Percentiles rank a stretch among this genome's conserved stretches.
Conservation (phyloP, 2,329 filamentous ascomycete species). For the Fusarium sambucinum region DNA sequence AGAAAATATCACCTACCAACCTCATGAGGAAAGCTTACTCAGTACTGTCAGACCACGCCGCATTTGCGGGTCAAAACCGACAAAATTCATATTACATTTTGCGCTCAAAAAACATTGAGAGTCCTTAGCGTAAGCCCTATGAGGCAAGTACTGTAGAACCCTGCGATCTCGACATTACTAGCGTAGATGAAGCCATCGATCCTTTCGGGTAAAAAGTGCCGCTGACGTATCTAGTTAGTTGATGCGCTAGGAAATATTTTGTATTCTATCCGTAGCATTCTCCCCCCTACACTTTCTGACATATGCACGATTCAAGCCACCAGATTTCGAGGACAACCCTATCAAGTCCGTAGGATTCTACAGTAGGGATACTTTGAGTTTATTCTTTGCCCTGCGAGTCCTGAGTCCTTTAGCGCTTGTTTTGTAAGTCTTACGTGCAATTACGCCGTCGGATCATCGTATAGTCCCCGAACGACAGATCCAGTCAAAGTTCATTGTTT, state of each 20-base stretch:
- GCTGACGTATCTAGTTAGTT: background rate
- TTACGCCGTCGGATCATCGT: background rate
- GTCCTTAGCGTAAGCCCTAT: constrained; percentile 5
- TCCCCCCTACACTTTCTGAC: no score
- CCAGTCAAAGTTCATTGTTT: background rate
- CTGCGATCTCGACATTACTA: constrained; percentile 8
- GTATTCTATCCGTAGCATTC: constrained; percentile 1
- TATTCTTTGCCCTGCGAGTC: background rate
- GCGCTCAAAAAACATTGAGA: background rate
- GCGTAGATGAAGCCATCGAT: constrained; percentile 1
- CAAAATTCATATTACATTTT: background rate
- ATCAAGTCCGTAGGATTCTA: constrained; percentile 7
- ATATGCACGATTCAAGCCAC: no score
- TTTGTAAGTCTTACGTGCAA: constrained; percentile 1
- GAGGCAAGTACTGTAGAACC: constrained; percentile 3
- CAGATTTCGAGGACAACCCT: no score
- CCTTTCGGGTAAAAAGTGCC: background rate
- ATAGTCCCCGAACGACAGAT: no score
- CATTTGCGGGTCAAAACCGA: background rate
- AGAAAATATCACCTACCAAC: background rate
- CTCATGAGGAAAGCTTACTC: background rate
- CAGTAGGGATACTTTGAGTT: background rate
- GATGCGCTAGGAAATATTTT: background rate
- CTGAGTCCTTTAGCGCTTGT: constrained; percentile 3
- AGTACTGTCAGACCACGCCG: constrained; percentile 1